Percentiles rank a stretch among this genome's conserved stretches.
These are phyloP conservation scores for Stemphylium lycopersici DNA, from an alignment of 2,329 filamentous ascomycete genomes.

Conservation along the genomic window DNA sequence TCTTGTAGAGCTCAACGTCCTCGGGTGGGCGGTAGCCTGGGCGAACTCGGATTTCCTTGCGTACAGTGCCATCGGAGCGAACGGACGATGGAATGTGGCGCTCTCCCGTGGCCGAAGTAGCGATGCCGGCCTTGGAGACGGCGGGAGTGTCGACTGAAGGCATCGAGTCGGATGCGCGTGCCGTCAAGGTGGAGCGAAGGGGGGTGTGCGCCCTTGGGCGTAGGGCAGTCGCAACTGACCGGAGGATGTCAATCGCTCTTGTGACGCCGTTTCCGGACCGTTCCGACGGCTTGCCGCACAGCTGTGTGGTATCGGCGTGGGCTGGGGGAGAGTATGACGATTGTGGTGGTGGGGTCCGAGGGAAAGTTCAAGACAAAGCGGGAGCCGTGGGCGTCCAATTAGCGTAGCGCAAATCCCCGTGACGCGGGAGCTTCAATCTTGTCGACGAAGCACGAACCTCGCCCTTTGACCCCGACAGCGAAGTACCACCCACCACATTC, in stretches of 20 bases:
- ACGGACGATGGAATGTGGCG: conserved; percentile 88
- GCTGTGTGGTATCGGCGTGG: background rate
- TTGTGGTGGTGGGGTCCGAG: conserved; percentile 16
- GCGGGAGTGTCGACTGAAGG: conserved; percentile 38
- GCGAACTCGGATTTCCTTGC: conserved; percentile 91
- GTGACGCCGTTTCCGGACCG: background rate
- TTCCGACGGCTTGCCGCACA: background rate
- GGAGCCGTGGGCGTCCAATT: conserved; percentile 34
- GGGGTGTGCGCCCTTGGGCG: conserved; percentile 6
- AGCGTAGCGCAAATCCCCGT: conserved; percentile 27
- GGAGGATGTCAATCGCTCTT: background rate
- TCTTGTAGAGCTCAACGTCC: conserved; percentile 96
- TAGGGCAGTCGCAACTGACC: background rate
- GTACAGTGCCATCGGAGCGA: conserved; percentile 86
- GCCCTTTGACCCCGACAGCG: conserved; percentile 30
- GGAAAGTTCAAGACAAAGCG: conserved; percentile 12
- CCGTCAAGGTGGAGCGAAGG: background rate
- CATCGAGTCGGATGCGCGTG: conserved; percentile 27
- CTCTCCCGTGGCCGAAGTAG: conserved; percentile 75
- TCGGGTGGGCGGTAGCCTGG: conserved; percentile 94
- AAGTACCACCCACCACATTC: conserved; percentile 31
- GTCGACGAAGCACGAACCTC: conserved; percentile 30
- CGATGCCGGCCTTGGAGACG: conserved; percentile 62
- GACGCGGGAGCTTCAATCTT: conserved; percentile 31
- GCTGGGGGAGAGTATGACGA: background rate